Percentiles rank a stretch among this genome's conserved stretches.
Conservation (phyloP, 2,329 filamentous ascomycete species). For the Exserohilum turcica region DNA sequence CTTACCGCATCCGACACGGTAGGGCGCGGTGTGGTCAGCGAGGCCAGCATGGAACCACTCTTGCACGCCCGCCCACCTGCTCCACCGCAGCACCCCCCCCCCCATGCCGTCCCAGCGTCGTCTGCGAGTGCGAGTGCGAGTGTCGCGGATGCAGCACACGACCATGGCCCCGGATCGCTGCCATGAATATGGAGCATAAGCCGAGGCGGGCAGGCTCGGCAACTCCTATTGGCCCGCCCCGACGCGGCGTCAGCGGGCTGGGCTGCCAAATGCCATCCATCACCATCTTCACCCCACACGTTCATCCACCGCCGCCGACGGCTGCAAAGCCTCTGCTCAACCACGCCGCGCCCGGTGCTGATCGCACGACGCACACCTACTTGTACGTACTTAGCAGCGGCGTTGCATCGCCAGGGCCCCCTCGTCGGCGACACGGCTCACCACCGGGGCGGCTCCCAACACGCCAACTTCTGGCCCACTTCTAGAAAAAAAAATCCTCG, state of each 20-base stretch:
- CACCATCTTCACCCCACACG: constrained; percentile 12
- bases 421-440: background rate
- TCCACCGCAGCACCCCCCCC: background rate
- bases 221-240: constrained; percentile 20
- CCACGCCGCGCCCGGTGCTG: background rate
- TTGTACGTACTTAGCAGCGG: too few relatives aligned
- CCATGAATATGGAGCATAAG: constrained; percentile 9
- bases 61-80: background rate
- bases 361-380: too few relatives aligned
- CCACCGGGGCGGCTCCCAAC: constrained; percentile 4
- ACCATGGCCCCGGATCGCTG: constrained; percentile 11
- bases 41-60: background rate
- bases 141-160: constrained; percentile 10
- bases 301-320: constrained; percentile 4
- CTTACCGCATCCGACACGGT: constrained; percentile 6
- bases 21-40: constrained; percentile 10
- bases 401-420: background rate
- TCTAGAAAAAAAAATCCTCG: constrained; percentile 23
- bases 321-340: background rate
- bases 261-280: background rate
- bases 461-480: constrained; percentile 14
- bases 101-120: constrained; percentile 1
- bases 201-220: constrained; percentile 17
- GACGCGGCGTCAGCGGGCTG: background rate
- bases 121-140: background rate